phyloP scores from a whole-genome alignment of 2,329 filamentous ascomycete species.

The Dactylonectria estremocensis region DNA sequence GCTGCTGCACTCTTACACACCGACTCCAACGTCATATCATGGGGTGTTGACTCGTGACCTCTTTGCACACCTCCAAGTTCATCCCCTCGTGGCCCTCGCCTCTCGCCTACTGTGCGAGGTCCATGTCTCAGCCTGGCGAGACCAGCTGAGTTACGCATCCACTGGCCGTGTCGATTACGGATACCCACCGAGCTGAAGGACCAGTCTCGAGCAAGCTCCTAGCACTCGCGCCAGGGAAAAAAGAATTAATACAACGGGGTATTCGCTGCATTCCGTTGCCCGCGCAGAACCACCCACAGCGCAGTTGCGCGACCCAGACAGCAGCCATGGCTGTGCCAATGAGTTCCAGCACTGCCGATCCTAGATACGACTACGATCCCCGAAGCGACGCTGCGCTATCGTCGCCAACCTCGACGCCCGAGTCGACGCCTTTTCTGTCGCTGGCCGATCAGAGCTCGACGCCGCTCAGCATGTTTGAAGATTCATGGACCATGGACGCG shows the following conservation, averaged over 20 bases:
- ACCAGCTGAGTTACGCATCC: conserved; percentile 34
- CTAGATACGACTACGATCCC: conserved; percentile 41
- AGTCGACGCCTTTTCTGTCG: conserved; percentile 48
- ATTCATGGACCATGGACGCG: conserved; percentile 38
- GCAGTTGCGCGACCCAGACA: conserved; percentile 19
- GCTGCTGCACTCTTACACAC: conserved; percentile 37
- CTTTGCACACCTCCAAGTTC: conserved; percentile 34
- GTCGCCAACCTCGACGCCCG: conserved; percentile 46
- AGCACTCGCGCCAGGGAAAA: conserved; percentile 34
- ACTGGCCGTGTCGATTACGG: conserved; percentile 13
- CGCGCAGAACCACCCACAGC: conserved; percentile 20
- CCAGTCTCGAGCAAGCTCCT: conserved; percentile 33
- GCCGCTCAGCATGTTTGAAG: conserved; percentile 50
- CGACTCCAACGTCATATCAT: conserved; percentile 46
- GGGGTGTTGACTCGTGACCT: conserved; percentile 45
- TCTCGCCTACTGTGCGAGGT: conserved; percentile 15
- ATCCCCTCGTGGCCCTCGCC: conserved; percentile 17
- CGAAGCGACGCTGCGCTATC: conserved; percentile 39
- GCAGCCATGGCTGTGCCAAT: conserved; percentile 28
- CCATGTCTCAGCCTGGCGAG: conserved; percentile 41
- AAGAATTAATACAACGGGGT: conserved; percentile 37
- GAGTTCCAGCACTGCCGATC: conserved; percentile 10
- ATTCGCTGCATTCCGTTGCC: conserved; percentile 34
- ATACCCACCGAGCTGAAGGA: conserved; percentile 31
- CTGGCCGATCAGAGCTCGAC: conserved; percentile 50